Base-by-base conservation (phyloP, 805 yeast genomes). In the Zygoascus biomembranicola region DNA sequence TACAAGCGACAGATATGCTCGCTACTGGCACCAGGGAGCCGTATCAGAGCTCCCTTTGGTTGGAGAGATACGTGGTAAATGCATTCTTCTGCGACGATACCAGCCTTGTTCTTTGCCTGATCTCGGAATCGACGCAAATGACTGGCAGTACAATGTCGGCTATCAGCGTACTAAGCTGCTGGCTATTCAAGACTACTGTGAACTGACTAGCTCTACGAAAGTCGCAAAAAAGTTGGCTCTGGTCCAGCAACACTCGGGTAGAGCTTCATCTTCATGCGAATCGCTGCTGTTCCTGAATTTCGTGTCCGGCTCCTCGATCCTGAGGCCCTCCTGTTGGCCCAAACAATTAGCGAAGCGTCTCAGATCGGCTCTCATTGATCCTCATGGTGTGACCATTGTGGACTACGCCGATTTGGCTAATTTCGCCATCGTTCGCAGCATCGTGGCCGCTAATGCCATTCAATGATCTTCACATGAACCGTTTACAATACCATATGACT, bases 311-410 rank as follows among this genome's bases (percentile, higher is more conserved):
- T 4, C 44, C 13, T 76, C 90, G 45, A 83, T 83, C 68, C 83
- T 85, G 65, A 83, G 82, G 67, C 80, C 74, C 50, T 75, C 72
- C 47, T 85, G 88, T 67, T 86, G 94, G 94, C 94, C 94, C 1
- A 74, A 77, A 55, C 73, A 77, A 59, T 79, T 85, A 56, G 80
- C 89, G 18, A 70, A 74, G 53, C 81, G 80, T 1, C 56, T 53
- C 70, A 80, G 68, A 60, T 8, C 35, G 2, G 60, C 57, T 14
- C 44, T 60, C 8, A 74, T 72, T 43, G 76, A 73, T 60, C 84
- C 84, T 32, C 72, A 75, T 56, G 94, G 94, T 43, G 73, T 85
- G 43, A 72, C 85, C 47, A 79, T 86, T 28, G 68, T 85, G 64
- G 94, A 86, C 66, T 86, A 79, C 62, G 78, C 81, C 42, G 89